phyloP scores from a whole-genome alignment of 108 stramenopile genomes.

The Cylindrotheca fusiformis region DNA sequence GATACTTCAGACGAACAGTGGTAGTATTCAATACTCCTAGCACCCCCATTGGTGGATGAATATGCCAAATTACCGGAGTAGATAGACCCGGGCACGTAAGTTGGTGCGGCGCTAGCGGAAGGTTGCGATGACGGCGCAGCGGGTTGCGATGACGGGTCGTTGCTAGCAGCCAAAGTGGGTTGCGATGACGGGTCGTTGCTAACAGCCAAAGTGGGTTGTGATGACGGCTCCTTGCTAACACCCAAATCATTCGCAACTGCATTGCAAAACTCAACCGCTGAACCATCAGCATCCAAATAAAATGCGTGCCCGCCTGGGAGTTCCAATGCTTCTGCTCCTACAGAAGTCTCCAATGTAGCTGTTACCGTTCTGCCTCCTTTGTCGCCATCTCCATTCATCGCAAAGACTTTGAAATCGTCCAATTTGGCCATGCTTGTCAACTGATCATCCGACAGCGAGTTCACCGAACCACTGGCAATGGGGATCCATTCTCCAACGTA shows the following conservation, averaged over 20 bases:
- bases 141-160: no score
- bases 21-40: no score
- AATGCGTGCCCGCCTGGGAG: conserved; percentile 69
- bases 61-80: no score
- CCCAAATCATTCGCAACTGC: conserved; percentile 10
- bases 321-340: conserved; percentile 48
- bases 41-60: no score
- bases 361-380: conserved; percentile 40
- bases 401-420: conserved; percentile 25
- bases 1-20: background rate
- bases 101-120: no score
- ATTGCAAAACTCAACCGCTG: conserved; percentile 55
- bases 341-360: conserved; percentile 30
- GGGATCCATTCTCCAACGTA: conserved; percentile 67
- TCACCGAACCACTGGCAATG: conserved; percentile 52
- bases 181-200: no score
- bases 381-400: conserved; percentile 70
- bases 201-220: no score
- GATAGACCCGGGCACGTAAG: no score
- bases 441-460: conserved; percentile 2
- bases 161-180: no score
- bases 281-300: conserved; percentile 74
- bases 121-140: no score
- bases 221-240: no score
- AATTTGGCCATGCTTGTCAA: background rate